Base-by-base conservation (phyloP, 2,329 filamentous ascomycete genomes). In the Pseudopithomyces chartarum region DNA sequence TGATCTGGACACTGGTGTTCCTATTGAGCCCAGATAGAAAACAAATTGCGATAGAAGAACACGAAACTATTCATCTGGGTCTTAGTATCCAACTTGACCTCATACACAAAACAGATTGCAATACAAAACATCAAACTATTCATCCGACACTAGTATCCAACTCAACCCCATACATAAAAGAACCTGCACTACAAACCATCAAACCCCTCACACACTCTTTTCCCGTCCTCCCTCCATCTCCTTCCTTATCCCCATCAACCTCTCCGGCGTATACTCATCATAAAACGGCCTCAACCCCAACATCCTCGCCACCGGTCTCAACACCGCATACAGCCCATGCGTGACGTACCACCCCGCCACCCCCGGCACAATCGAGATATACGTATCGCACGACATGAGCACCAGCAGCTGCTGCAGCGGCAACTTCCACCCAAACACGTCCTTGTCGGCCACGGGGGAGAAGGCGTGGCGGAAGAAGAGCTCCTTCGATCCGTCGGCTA, bases 401-500 rank as follows among this genome's bases (percentile, higher is more conserved):
- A 48, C 40, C 29, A 60, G 53, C 13, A 58, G 13, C 39, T 58
- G 20, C 52, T 60, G 58, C 3, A 60, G 32, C 2, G 58, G 55
- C 11, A 60, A 20, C 23, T 60, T 60, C 58, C 55, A 60, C 2
- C 58, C 58, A 34, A 54, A 60, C 6, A 40, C 10, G 7, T 26
- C 48, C 38, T 50, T 48, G 36, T 60, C 58, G 13, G 17, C 26
- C 8, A 33, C 36, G 8, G 54, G 19, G 15, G 58, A 55, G 33
- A 57, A 55, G 10, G 38, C 39, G 22, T 60, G 42, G 3, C 58
- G 54, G 20, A 60, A 60, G 47, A 57, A 53, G n/a, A 60, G 38
- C 42, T 57, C 58, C 20, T 60, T 60, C 10, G 58, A 57, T 12
- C 58, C 58, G 43, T 60, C 58, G 17, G 39, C 58, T 60, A 34